Evolutionary conservation across 2,329 filamentous ascomycete genomes (phyloP), one percentile per base, ranked within the genome.

Genomic region (Chaetomium olivaceum): DNA sequence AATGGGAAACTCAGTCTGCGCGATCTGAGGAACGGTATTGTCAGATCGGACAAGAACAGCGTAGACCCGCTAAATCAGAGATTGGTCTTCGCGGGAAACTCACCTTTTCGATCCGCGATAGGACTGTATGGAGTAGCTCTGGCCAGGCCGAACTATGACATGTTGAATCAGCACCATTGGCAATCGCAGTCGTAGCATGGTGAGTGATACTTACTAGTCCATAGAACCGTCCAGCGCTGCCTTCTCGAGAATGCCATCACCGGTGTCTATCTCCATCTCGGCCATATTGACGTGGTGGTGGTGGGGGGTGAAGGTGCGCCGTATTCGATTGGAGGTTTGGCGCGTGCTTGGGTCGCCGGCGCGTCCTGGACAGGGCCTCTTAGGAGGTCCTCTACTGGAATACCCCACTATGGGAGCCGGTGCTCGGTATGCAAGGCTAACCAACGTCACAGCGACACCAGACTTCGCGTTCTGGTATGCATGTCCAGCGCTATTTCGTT

Each of bases 1-100:
- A 71, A 90, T 89, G 51, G 91, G 88, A 72, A 96, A 97, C 61
- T 89, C 88, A 74, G 87, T 83, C 76, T 86, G 85, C 50, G 91
- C 86, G 71, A 93, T 94, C 91, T 96, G 56, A 27, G 43, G 3
- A 46, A 43, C 33, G 12, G 61, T 59, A 67, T 43, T 67, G 66
- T 31, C 39, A 52, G 36, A 68, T 11, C n/a, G 4, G 52, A 21
- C 12, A 23, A 48, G 8, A 23, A 68, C 48, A 71, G 64, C 23
- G 55, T 16, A n/a, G 27, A 8, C 58, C 65, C 16, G 27, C 25
- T 9, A 12, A n/a, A n/a, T 16, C 21, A 16, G 5, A 43, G 16
- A 7, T 19, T 7, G 16, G 5, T 7, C 2, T 43, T 7, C 16
- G 16, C 39, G 5, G 39, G 16, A 25, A 19, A 63, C 33, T 64